A percentile compares a stretch with the other conserved stretches of the same genome.
Evolutionary conservation across 331 rosid species (phyloP).

Genomic region (Prunus yedoensis): DNA sequence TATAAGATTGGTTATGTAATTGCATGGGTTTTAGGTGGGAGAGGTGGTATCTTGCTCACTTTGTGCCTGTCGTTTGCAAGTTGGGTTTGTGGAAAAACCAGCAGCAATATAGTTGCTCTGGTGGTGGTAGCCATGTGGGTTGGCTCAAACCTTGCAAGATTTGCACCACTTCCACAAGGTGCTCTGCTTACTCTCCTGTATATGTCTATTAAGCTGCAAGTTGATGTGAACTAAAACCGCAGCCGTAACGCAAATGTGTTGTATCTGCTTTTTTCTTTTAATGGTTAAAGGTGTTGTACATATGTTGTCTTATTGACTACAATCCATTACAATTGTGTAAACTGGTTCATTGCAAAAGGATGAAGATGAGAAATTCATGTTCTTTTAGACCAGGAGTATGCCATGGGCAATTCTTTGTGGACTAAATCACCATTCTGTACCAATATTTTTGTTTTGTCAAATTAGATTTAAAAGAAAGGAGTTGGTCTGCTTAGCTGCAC

Average conservation of each 20-base stretch:
- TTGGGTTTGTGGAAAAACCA: slow-evolving; percentile 90
- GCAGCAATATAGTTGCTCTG: slow-evolving; percentile 73
- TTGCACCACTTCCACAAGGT: slow-evolving; percentile 86
- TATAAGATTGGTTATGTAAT: slow-evolving; percentile 71
- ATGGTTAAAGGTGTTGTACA: slow-evolving; percentile 30
- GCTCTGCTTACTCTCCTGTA: slow-evolving; percentile 84
- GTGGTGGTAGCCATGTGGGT: slow-evolving; percentile 86
- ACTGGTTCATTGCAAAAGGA: neutral
- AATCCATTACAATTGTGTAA: no score
- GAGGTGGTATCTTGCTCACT: slow-evolving; percentile 72
- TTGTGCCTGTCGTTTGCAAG: slow-evolving; percentile 79
- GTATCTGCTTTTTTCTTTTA: neutral
- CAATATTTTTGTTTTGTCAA: neutral
- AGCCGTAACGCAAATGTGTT: neutral
- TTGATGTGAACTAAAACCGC: slow-evolving; percentile 32
- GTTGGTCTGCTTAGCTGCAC: neutral
- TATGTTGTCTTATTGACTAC: neutral
- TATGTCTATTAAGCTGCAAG: slow-evolving; percentile 85
- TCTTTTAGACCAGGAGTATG: neutral
- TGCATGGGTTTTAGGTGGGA: slow-evolving; percentile 89
- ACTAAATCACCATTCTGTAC: neutral
- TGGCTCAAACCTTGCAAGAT: slow-evolving; percentile 64
- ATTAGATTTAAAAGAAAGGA: no score
- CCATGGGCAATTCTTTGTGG: neutral
- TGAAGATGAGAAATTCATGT: neutral